Conservation (phyloP, 345 rosid species). For the Eucalyptus shirleyi region DNA sequence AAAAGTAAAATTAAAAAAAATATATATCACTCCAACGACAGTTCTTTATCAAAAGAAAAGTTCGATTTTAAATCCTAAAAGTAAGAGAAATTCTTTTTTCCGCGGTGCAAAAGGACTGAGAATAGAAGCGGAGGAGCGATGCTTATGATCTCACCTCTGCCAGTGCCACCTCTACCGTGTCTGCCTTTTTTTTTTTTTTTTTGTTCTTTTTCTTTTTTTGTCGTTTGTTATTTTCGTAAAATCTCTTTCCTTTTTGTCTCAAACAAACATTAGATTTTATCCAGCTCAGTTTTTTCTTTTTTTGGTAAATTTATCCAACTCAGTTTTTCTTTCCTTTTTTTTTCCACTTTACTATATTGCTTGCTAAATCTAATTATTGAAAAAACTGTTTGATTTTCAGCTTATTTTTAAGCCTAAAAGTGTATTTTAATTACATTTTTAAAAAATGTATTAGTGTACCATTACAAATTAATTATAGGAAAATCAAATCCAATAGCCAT, state of each 20-base stretch:
- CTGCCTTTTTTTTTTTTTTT: neutral
- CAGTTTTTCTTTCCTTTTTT: neutral
- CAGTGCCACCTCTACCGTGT: neutral
- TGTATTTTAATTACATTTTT: neutral
- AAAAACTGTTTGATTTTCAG: neutral
- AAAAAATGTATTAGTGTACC: neutral
- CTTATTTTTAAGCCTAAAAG: neutral
- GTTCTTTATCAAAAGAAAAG: neutral
- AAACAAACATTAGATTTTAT: neutral
- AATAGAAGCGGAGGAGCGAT: neutral
- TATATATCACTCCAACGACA: neutral
- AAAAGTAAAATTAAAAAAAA: neutral
- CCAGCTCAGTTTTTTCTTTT: neutral
- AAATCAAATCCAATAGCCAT: accelerated
- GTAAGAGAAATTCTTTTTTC: neutral
- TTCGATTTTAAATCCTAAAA: neutral
- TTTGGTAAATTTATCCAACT: neutral
- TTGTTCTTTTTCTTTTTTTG: neutral
- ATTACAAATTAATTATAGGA: neutral
- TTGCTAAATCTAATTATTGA: neutral
- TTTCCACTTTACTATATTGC: neutral
- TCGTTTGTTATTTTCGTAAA: neutral
- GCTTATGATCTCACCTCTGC: neutral
- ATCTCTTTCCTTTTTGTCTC: neutral
- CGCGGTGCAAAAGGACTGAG: neutral